Base-by-base conservation (phyloP, 352 stramenopile genomes). In the Saprolegnia diclina region DNA sequence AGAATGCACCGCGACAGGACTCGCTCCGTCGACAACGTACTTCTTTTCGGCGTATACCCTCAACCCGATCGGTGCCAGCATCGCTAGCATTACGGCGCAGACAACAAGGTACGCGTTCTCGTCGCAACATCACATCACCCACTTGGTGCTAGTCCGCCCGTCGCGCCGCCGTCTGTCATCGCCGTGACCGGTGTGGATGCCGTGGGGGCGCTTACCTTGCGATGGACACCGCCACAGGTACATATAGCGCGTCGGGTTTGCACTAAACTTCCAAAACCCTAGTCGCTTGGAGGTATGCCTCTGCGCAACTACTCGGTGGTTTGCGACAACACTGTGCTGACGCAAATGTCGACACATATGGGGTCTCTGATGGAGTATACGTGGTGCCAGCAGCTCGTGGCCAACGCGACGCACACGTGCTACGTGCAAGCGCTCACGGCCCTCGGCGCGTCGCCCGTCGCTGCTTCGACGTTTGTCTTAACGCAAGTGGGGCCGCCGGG, bases 41-140 rank as follows among this genome's bases (percentile, higher is more conserved):
- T 56, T 56, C 5, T 19, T 67, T 1, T 11, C 35, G 55, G 37
- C 42, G 5, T 46, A 22, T 19, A 38, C 24, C 0, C 7, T 54
- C 26, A 67, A 67, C 61, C 14, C 56, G 18, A 21, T 67, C 7
- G 61, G 61, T 1, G 9, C 10, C 13, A 67, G 61, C 37, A 5
- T 26, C 10, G n/a, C 13, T 4, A 56, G 5, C 13, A 38, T 14
- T 16, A 37, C 18, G 11, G 0, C 55, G 13, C 13, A 16, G 18
- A 56, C 48, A 24, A 56, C 37, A 35, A 54, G 18, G 61, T 37
- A 24, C 22, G 5, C 9, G 16, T 29, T 45, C 18, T 29, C 48
- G 9, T 45, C 4, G 18, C 5, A 53, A 4, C 7, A 46, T 52
- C 4, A 37, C 35, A 55, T 29, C 1, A 3, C 26, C 5, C 3